phyloP scores from a whole-genome alignment of 176 grass and related monocot genomes.

The Musa beccarii region DNA sequence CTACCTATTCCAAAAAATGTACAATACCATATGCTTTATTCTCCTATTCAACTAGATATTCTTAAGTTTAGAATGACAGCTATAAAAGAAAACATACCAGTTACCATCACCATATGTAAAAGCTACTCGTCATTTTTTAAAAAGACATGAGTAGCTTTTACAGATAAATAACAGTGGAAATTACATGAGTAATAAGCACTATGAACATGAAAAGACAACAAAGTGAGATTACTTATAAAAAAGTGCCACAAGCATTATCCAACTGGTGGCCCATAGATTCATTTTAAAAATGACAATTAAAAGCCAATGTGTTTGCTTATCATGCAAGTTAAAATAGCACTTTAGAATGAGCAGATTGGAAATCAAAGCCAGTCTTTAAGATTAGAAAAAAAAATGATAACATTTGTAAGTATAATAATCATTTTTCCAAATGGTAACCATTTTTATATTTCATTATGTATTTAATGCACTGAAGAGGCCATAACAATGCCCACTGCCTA shows the following conservation, averaged over 20 bases:
- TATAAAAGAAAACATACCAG: neutral
- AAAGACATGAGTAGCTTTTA: too few species aligned
- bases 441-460: neutral
- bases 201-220: too few species aligned
- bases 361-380: neutral
- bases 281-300: neutral
- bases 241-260: too few species aligned
- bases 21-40: too few species aligned
- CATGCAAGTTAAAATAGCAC: neutral
- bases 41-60: neutral
- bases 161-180: too few species aligned
- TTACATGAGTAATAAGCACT: too few species aligned
- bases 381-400: neutral
- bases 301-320: neutral
- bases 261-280: neutral
- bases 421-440: neutral
- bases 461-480: neutral
- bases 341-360: neutral
- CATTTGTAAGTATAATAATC: neutral
- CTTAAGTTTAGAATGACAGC: neutral
- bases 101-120: neutral
- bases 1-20: too few species aligned
- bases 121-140: neutral
- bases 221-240: too few species aligned
- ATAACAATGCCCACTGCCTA: neutral